A percentile compares a stretch with the other conserved stretches of the same genome.
These are phyloP conservation scores for Sclerotinia spermophila DNA, from an alignment of 2,329 filamentous ascomycete species.

Conservation along the genomic window DNA sequence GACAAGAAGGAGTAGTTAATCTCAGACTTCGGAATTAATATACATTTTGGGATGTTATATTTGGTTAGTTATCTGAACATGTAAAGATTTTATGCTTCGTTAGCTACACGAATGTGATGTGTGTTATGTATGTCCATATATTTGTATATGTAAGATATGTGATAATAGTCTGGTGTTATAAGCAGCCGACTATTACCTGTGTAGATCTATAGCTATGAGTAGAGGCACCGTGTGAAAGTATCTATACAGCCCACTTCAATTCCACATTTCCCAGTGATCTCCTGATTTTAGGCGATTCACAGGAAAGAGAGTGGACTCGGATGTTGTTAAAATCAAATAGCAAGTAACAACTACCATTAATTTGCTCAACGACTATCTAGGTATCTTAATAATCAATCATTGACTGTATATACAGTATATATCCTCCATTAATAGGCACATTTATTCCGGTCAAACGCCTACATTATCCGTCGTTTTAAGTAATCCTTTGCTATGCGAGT, in stretches of 20 bases:
- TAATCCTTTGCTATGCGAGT: neutral
- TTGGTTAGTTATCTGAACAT: neutral
- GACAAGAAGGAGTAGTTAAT: neutral
- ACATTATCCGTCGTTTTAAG: neutral
- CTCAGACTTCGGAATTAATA: neutral
- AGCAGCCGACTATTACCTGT: no score
- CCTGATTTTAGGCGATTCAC: neutral
- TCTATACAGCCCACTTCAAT: neutral
- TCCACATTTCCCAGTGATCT: neutral
- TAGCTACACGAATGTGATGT: neutral
- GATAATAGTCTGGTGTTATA: no score
- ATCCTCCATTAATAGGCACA: neutral
- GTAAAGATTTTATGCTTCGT: neutral
- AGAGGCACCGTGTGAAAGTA: neutral
- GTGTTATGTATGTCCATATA: neutral
- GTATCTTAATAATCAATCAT: neutral
- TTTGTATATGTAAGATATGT: no score
- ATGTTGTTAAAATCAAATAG: neutral
- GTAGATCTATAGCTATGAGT: neutral
- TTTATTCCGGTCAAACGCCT: neutral
- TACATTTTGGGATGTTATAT: neutral
- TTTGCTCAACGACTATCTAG: neutral
- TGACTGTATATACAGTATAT: neutral
- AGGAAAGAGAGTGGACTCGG: neutral
- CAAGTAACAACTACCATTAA: neutral